Evolutionary conservation across 441 rosid genomes (phyloP), one percentile per base, ranked within the genome.

Genomic region (Sinapis alba): DNA sequence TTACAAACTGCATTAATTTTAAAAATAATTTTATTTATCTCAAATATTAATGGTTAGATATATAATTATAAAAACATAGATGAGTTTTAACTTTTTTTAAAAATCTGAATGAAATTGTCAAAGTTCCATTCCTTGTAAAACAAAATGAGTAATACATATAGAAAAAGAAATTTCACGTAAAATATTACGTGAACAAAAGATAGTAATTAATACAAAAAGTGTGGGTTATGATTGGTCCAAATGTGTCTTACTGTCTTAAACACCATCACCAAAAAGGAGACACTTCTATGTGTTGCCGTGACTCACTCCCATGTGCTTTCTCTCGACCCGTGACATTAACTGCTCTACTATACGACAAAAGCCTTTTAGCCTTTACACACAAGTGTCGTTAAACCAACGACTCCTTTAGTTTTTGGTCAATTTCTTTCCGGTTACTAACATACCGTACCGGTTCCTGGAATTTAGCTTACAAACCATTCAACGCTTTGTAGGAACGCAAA

Each of bases 261-360:
- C 71, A 76, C 23, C 26, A 76, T 76, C 65, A 76, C 61, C 54
- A 20, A 58, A 78, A 72, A 56, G 59, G 30, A 75, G 65, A 61
- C 12, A 50, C 61, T 27, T 70, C 34, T 66, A 15, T 78, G 65
- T 57, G 76, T 62, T 38, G 74, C 81, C 81, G 81, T 78, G 81
- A 78, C 78, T 72, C 74, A 68, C 24, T 36, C 65, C 74, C 81
- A 78, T 73, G 81, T 78, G 81, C 78, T 62, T 23, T 70, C 75
- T 77, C 72, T 77, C 77, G 21, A 60, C 74, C 78, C 78, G 81
- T 78, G 81, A 78, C 74, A 67, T 23, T 53, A 24, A 75, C 50
- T 12, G n/a, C 57, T 50, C 1, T 20, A 62, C 81, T 62, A 41
- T 0, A 68, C 78, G 81, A 78, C 81, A 78, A 68, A 36, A 23